Conservation (phyloP, 805 yeast species). For the Ascoidea asiatica region DNA sequence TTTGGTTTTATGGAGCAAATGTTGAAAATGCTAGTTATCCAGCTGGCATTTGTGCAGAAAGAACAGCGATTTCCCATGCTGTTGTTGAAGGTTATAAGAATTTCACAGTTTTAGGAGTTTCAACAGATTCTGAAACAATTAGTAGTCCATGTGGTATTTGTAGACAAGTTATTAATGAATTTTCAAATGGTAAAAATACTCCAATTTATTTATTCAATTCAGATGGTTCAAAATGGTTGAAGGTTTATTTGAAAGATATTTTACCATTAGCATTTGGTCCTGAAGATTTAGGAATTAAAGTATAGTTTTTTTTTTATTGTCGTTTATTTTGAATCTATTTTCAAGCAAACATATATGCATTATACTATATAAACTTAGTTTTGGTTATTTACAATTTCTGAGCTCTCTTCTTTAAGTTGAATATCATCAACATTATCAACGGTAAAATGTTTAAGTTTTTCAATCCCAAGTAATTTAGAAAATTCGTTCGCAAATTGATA, state of each 20-base stretch:
- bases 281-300: constrained; percentile 29
- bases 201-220: constrained; percentile 59
- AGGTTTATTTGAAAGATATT: constrained; percentile 43
- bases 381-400: constrained; percentile 12
- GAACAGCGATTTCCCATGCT: constrained; percentile 49
- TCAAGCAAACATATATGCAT: neutral
- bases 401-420: too few relatives aligned
- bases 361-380: too few relatives aligned
- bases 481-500: constrained; percentile 29
- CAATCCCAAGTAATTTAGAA: constrained; percentile 24
- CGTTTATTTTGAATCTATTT: neutral
- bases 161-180: constrained; percentile 81
- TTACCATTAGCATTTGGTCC: constrained; percentile 87
- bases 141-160: constrained; percentile 93
- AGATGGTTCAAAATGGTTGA: constrained; percentile 31
- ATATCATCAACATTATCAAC: constrained; percentile 22
- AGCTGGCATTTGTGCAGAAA: constrained; percentile 65
- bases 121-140: constrained; percentile 40
- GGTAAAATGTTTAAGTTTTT: constrained; percentile 19
- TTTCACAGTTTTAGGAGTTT: constrained; percentile 52
- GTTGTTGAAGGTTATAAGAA: constrained; percentile 22
- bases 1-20: constrained; percentile 52
- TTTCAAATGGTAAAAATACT: constrained; percentile 29
- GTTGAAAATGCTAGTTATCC: constrained; percentile 91
- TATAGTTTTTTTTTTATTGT: too few relatives aligned